These are phyloP conservation scores for Juncus inflexus DNA, from an alignment of 176 grass and related monocot species.

Conservation along the genomic window DNA sequence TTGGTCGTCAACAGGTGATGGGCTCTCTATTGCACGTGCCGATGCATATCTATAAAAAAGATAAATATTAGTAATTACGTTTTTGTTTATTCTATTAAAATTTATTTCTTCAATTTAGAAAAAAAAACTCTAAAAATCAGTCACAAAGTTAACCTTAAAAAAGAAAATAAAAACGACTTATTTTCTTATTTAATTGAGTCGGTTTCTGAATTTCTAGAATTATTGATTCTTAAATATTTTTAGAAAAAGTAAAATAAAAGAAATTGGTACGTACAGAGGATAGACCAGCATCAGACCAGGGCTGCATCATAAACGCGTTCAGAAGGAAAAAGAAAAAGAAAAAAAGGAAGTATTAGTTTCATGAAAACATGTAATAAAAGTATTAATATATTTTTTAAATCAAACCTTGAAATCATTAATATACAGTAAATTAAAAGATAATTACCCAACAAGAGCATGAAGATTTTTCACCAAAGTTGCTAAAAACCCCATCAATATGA, in stretches of 20 bases:
- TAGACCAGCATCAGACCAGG: conserved; percentile 83
- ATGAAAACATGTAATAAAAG: not conserved
- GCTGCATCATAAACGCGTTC: conserved; percentile 25
- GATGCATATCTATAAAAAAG: conserved; percentile 58
- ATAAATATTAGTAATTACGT: not conserved
- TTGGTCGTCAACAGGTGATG: conserved; percentile 83
- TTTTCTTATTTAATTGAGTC: not conserved
- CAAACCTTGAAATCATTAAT: not conserved
- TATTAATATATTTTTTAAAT: not conserved
- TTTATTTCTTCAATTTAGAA: not conserved
- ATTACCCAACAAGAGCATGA: conserved; percentile 81
- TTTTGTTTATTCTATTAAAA: not conserved
- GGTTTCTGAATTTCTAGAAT: not conserved
- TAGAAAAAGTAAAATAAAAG: not conserved
- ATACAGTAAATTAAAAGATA: not conserved
- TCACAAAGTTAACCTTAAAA: no score
- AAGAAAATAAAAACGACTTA: no score
- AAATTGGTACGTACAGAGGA: conserved; percentile 72
- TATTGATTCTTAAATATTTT: not conserved
- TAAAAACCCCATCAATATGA: conserved; percentile 63
- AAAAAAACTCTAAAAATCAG: not conserved
- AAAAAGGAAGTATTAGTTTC: conserved; percentile 2
- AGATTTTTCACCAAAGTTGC: conserved; percentile 57
- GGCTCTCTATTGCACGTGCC: conserved; percentile 91
- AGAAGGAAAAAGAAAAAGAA: not conserved